These are phyloP conservation scores for Yamadazyma triangularis DNA, from an alignment of 1,139 yeast species.

Conservation along the genomic window DNA sequence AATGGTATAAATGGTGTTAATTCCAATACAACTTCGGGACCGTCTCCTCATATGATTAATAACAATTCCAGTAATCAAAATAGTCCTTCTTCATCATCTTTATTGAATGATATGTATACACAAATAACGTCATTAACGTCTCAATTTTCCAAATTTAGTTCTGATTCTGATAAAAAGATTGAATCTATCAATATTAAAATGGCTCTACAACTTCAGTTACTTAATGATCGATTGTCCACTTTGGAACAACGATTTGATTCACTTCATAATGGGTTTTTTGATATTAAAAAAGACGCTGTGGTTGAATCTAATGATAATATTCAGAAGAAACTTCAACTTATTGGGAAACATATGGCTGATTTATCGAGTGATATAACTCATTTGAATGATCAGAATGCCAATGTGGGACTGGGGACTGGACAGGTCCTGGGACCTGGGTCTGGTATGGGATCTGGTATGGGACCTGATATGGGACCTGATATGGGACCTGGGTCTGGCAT, in stretches of 20 bases:
- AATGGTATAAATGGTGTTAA: too few species aligned
- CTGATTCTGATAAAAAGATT: conserved; percentile 19
- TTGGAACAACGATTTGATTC: conserved; percentile 7
- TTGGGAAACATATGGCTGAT: conserved; percentile 15
- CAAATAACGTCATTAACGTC: conserved; percentile 10
- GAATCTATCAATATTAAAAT: conserved; percentile 13
- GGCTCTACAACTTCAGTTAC: conserved; percentile 21
- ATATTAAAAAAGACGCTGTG: conserved; percentile 1
- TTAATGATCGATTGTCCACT: conserved; percentile 20
- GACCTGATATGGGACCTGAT: not conserved
- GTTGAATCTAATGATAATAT: conserved; percentile 6
- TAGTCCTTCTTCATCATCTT: not conserved
- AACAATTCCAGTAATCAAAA: not conserved
- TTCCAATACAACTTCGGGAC: too few species aligned
- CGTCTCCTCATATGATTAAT: too few species aligned
- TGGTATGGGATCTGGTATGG: not conserved
- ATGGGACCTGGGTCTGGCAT: not conserved
- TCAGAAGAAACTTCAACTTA: conserved; percentile 11
- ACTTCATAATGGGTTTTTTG: conserved; percentile 3
- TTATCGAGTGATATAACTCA: conserved; percentile 13
- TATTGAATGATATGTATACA: conserved; percentile 9
- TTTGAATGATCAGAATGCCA: conserved; percentile 2
- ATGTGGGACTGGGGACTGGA: not conserved
- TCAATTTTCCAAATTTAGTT: conserved; percentile 17
- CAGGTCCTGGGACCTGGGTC: not conserved